Conservation (phyloP, 805 yeast genomes). For the Nakazawaea pomicola region DNA sequence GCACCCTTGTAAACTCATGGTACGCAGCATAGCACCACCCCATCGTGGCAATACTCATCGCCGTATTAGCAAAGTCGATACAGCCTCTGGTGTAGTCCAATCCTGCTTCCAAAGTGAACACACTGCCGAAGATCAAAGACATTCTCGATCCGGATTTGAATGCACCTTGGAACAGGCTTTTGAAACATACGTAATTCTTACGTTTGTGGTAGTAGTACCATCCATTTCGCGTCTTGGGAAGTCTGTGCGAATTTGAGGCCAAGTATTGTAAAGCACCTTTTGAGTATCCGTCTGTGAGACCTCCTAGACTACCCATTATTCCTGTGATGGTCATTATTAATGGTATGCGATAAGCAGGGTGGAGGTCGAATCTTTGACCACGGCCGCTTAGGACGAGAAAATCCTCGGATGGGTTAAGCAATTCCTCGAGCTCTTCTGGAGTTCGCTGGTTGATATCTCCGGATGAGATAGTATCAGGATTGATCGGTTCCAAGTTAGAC, state of each 20-base stretch:
- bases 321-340: constrained; percentile 35
- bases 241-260: constrained; percentile 77
- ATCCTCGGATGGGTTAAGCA: not conserved
- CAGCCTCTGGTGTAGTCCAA: constrained; percentile 50
- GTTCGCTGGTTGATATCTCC: constrained; percentile 9
- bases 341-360: constrained; percentile 40
- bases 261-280: constrained; percentile 53
- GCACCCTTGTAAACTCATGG: constrained; percentile 37
- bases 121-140: constrained; percentile 38
- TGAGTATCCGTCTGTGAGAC: constrained; percentile 57
- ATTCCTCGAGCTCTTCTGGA: constrained; percentile 1
- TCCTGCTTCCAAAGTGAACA: constrained; percentile 58
- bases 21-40: constrained; percentile 49
- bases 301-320: constrained; percentile 43
- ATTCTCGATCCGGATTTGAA: constrained; percentile 36
- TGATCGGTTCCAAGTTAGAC: not conserved
- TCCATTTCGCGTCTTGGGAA: constrained; percentile 73
- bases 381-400: constrained; percentile 9
- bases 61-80: constrained; percentile 59
- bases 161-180: constrained; percentile 48
- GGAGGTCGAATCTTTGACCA: constrained; percentile 43
- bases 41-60: constrained; percentile 46
- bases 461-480: not conserved
- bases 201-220: constrained; percentile 88
- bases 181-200: constrained; percentile 69